phyloP scores from a whole-genome alignment of 495 filamentous ascomycete genomes.

The Penicillium atrosanguineum region DNA sequence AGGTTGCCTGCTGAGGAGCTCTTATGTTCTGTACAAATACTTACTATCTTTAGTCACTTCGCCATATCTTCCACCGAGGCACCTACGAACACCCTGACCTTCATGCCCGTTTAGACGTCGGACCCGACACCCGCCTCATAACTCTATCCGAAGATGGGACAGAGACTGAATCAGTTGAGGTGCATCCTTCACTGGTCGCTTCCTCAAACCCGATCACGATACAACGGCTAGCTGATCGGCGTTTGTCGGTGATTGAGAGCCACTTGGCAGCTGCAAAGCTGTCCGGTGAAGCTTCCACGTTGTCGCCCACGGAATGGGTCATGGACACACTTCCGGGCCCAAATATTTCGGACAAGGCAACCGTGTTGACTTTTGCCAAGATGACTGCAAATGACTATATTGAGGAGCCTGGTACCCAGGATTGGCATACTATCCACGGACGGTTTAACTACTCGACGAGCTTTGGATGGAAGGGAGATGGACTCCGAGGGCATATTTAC shows the following conservation, averaged over 20 bases:
- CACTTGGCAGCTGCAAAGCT: slow-evolving; percentile 67
- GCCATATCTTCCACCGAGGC: slow-evolving; percentile 90
- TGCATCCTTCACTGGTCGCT: slow-evolving; percentile 41
- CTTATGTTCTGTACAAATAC: neutral
- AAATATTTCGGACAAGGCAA: slow-evolving; percentile 82
- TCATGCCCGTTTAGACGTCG: slow-evolving; percentile 71
- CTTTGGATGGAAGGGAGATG: slow-evolving; percentile 91
- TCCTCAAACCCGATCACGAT: slow-evolving; percentile 64
- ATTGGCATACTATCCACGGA: slow-evolving; percentile 80
- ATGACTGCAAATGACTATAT: slow-evolving; percentile 91
- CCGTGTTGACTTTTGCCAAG: slow-evolving; percentile 75
- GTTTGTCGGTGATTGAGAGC: slow-evolving; percentile 68
- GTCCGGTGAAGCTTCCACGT: slow-evolving; percentile 55
- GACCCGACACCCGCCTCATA: slow-evolving; percentile 58
- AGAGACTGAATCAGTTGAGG: slow-evolving; percentile 34
- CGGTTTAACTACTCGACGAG: slow-evolving; percentile 76
- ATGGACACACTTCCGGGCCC: slow-evolving; percentile 76
- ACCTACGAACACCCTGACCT: slow-evolving; percentile 68
- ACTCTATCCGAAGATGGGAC: slow-evolving; percentile 63
- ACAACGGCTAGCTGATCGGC: slow-evolving; percentile 77
- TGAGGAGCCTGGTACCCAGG: slow-evolving; percentile 60
- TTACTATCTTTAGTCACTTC: slow-evolving; percentile 59
- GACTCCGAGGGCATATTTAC: slow-evolving; percentile 89
- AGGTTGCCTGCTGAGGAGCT: slow-evolving; percentile 11
- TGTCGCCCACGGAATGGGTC: slow-evolving; percentile 74